Evolutionary conservation across 1,284 basidiomycete species (phyloP).

Genomic region (Cryptococcus sp.): DNA sequence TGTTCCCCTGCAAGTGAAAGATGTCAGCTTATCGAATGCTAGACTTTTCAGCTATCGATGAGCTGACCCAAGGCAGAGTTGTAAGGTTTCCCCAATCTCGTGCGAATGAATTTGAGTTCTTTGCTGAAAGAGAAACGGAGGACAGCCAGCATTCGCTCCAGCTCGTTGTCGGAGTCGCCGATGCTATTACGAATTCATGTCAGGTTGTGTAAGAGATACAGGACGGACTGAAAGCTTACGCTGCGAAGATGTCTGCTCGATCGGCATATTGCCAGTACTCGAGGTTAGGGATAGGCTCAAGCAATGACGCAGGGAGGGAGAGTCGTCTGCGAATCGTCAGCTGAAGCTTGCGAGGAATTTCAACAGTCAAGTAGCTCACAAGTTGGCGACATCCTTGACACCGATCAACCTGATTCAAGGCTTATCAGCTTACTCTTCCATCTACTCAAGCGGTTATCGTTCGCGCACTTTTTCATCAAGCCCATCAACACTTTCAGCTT

Average conservation of each 20-base stretch:
- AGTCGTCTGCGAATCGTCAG: conserved; percentile 66
- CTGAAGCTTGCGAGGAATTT: neutral
- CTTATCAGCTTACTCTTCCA: neutral
- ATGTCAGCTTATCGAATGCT: neutral
- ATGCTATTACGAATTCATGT: conserved; percentile 56
- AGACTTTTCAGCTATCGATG: neutral
- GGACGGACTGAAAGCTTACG: conserved; percentile 59
- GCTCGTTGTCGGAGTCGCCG: conserved; percentile 84
- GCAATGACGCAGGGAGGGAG: conserved; percentile 81
- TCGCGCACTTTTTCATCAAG: conserved; percentile 74
- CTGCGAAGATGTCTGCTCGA: conserved; percentile 86
- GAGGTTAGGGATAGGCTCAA: conserved; percentile 89
- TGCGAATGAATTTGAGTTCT: conserved; percentile 90
- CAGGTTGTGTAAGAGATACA: neutral
- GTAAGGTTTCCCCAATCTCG: conserved; percentile 93
- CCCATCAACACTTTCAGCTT: conserved; percentile 88
- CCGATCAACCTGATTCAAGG: conserved; percentile 51
- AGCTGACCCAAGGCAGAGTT: conserved; percentile 77
- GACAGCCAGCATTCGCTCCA: conserved; percentile 89
- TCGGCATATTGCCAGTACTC: conserved; percentile 96
- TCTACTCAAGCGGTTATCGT: neutral
- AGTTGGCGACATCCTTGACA: conserved; percentile 86
- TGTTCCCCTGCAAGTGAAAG: conserved; percentile 63
- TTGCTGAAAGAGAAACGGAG: conserved; percentile 89
- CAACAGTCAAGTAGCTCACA: conserved; percentile 61